Conservation (phyloP, 192 early-diverging fungal species). For the Chytriomyces hyalinus region DNA sequence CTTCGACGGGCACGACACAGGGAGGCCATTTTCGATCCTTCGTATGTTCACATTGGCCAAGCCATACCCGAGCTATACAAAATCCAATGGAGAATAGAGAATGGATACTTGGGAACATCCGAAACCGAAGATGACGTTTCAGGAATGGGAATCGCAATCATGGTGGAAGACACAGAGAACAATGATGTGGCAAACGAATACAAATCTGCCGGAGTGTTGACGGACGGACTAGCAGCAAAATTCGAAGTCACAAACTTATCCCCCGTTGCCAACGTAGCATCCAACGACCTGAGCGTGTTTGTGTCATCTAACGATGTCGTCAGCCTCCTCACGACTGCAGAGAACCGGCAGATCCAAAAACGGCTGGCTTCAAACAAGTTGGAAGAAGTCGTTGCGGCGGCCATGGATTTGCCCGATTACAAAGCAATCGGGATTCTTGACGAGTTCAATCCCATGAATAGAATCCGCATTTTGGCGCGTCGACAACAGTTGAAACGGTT, state of each 20-base stretch:
- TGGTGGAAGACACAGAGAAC: constrained; percentile 8
- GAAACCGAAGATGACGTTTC: neutral
- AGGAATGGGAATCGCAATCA: constrained; percentile 1
- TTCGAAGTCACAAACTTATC: constrained; percentile 3
- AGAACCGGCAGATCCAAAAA: constrained; percentile 14
- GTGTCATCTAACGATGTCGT: neutral
- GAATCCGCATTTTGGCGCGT: neutral
- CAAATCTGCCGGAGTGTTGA: neutral
- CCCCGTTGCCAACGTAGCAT: neutral
- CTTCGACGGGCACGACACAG: constrained; percentile 17
- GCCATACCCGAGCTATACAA: constrained; percentile 10
- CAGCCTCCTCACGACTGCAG: neutral
- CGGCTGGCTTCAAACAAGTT: constrained; percentile 10
- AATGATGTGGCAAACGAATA: neutral
- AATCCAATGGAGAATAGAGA: constrained; percentile 6
- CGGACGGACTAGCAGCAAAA: neutral
- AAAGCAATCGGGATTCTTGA: constrained; percentile 4
- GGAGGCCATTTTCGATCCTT: neutral
- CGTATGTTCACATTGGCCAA: neutral
- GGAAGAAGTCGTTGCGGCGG: constrained; percentile 1
- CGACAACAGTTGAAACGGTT: neutral
- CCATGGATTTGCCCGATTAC: constrained; percentile 12
- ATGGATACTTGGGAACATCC: neutral
- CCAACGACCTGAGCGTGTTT: constrained; percentile 11
- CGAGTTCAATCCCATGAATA: constrained; percentile 18